Evolutionary conservation across 352 stramenopile species (phyloP).

Genomic region (Elongisporangium senticosum): DNA sequence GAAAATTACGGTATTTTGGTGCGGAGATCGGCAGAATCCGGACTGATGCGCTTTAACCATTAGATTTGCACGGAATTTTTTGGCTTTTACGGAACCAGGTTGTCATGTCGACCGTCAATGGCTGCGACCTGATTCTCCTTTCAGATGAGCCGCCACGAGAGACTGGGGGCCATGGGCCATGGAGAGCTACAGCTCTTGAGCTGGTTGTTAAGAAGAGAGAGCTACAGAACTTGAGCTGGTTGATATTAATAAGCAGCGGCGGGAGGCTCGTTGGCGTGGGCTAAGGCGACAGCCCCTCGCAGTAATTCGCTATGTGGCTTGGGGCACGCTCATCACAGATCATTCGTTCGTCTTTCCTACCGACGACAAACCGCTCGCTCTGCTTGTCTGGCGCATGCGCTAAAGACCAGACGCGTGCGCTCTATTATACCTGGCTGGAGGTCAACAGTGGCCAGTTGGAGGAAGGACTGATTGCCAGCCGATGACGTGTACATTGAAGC

Average conservation of each 20-base stretch:
- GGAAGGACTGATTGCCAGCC: too few relatives aligned
- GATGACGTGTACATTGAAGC: neutral
- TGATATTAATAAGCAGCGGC: too few relatives aligned
- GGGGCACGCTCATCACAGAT: neutral
- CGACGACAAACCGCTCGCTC: neutral
- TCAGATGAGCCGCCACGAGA: neutral
- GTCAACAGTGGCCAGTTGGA: too few relatives aligned
- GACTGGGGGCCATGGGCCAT: neutral
- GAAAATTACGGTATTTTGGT: neutral
- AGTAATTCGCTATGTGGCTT: neutral
- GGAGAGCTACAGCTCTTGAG: too few relatives aligned
- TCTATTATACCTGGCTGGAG: neutral
- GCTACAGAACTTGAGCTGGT: too few relatives aligned
- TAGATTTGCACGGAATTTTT: neutral
- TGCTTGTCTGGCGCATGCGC: neutral
- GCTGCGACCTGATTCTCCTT: neutral
- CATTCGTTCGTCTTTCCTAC: neutral
- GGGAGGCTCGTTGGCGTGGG: too few relatives aligned
- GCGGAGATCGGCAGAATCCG: neutral
- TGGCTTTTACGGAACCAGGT: neutral
- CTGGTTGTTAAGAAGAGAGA: too few relatives aligned
- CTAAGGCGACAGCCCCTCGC: neutral
- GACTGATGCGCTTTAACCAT: neutral
- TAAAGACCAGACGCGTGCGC: neutral
- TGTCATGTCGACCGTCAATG: neutral